Evolutionary conservation across 78 protist genomes (phyloP).

Genomic region (Dictyostelium discoideum): dicty_2.7 NC_007088.5:3785501-3786000

Average conservation of each 20-base stretch:
- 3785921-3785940: conserved; percentile 60
- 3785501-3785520: conserved; percentile 37
- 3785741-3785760: conserved; percentile 40
- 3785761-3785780: conserved; percentile 64
- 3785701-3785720: not conserved
- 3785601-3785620: conserved; percentile 2
- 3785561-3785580: conserved; percentile 35
- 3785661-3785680: not conserved
- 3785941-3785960: conserved; percentile 44
- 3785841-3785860: conserved; percentile 61
- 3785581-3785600: not conserved
- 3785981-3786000: conserved; percentile 60
- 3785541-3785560: conserved; percentile 60
- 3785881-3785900: conserved; percentile 33
- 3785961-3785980: conserved; percentile 48
- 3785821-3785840: conserved; percentile 51
- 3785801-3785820: conserved; percentile 60
- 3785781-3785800: conserved; percentile 64
- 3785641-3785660: no score
- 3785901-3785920: conserved; percentile 40
- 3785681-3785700: not conserved
- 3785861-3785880: conserved; percentile 62
- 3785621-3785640: not conserved
- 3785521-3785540: conserved; percentile 45
- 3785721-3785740: conserved; percentile 3